A percentile compares a stretch with the other conserved stretches of the same genome.
Evolutionary conservation across 1,139 yeast genomes (phyloP).

Genomic region (Debaryomyces fabryi): DNA sequence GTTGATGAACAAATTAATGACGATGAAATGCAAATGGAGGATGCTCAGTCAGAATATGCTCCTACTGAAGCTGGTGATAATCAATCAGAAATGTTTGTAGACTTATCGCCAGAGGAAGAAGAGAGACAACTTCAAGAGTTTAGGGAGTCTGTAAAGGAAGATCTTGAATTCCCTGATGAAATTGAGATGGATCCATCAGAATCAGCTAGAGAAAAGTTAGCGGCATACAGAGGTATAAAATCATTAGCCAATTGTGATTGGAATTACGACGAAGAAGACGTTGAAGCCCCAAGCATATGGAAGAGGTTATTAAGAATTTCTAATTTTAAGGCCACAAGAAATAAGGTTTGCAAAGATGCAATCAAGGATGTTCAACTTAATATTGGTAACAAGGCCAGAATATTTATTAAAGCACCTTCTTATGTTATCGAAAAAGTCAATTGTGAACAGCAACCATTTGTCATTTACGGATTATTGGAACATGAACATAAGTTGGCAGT

Average conservation of each 20-base stretch:
- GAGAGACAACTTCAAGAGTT: conserved; percentile 70
- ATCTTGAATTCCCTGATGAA: conserved; percentile 94
- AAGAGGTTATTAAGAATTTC: conserved; percentile 69
- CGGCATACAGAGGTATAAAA: conserved; percentile 84
- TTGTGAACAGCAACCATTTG: conserved; percentile 51
- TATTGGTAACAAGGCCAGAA: conserved; percentile 66
- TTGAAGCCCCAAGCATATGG: conserved; percentile 80
- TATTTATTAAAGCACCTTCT: conserved; percentile 66
- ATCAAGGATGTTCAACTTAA: conserved; percentile 57
- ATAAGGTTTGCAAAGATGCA: conserved; percentile 66
- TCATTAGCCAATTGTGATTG: conserved; percentile 79
- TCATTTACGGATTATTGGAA: conserved; percentile 71
- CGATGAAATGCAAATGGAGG: conserved; percentile 32
- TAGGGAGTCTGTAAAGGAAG: conserved; percentile 75
- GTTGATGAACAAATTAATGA: conserved; percentile 39
- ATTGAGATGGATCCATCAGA: conserved; percentile 78
- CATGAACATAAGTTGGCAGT: conserved; percentile 89
- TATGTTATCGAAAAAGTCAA: conserved; percentile 46
- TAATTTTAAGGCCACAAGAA: conserved; percentile 78
- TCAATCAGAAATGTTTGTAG: conserved; percentile 68
- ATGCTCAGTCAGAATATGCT: conserved; percentile 4
- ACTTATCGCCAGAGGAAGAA: conserved; percentile 81
- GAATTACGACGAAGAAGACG: conserved; percentile 85
- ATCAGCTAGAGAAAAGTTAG: conserved; percentile 72
- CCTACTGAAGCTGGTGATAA: conserved; percentile 47